phyloP scores from a whole-genome alignment of 306 rosid species.

The Malus sylvestris region DNA sequence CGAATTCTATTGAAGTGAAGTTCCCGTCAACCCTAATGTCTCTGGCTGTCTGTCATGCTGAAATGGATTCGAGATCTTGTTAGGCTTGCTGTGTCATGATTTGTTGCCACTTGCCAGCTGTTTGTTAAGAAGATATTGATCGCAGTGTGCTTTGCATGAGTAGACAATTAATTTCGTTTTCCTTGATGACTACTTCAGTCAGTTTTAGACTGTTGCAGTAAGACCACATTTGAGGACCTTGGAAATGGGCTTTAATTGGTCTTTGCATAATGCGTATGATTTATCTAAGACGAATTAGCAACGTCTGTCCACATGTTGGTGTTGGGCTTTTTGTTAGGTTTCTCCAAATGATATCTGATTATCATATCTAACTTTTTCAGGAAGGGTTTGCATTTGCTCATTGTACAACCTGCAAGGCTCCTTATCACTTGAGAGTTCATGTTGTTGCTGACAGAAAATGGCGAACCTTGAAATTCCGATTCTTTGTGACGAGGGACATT shows the following conservation, averaged over 20 bases:
- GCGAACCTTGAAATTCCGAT: constrained; percentile 93
- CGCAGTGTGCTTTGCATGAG: neutral
- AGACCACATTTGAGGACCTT: neutral
- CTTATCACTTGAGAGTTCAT: constrained; percentile 93
- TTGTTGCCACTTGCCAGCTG: neutral
- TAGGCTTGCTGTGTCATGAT: neutral
- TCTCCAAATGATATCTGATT: constrained; percentile 16
- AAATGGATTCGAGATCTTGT: neutral
- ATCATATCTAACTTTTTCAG: constrained; percentile 40
- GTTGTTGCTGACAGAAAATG: constrained; percentile 92
- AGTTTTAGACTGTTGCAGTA: neutral
- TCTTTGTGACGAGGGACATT: constrained; percentile 94
- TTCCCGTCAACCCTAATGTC: neutral
- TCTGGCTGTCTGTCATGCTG: neutral
- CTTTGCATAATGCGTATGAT: neutral
- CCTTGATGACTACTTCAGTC: neutral
- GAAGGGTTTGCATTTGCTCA: constrained; percentile 99
- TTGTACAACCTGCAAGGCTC: constrained; percentile 97
- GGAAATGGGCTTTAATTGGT: constrained; percentile 5
- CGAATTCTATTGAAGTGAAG: neutral
- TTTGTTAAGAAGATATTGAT: neutral
- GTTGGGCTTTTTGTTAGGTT: neutral
- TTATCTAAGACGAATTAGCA: neutral
- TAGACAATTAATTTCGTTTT: neutral
- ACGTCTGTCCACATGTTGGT: neutral